phyloP scores from a whole-genome alignment of 2,329 filamentous ascomycete species.

The Teratosphaeria destructans region DNA sequence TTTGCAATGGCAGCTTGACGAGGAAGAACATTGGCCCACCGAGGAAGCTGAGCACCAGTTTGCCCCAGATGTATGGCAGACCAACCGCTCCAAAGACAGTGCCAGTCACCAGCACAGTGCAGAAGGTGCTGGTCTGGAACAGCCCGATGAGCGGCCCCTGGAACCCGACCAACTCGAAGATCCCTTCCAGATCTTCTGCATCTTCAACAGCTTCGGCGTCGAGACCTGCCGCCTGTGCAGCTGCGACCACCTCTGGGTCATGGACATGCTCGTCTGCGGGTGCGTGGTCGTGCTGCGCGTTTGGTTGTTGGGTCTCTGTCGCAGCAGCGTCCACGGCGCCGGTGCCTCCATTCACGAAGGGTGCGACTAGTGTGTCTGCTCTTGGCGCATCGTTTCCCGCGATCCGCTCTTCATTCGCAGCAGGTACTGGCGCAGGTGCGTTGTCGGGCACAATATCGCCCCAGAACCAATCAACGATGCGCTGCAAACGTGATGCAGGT shows the following conservation, averaged over 20 bases:
- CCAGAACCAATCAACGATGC: slow-evolving; percentile 38
- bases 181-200: slow-evolving; percentile 88
- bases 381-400: slow-evolving; percentile 43
- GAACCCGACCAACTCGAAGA: slow-evolving; percentile 94
- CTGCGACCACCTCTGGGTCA: slow-evolving; percentile 50
- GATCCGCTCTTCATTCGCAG: slow-evolving; percentile 48
- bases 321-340: slow-evolving; percentile 24
- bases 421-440: slow-evolving; percentile 26
- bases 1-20: slow-evolving; percentile 58
- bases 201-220: slow-evolving; percentile 68
- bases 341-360: slow-evolving; percentile 40
- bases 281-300: neutral
- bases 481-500: slow-evolving; percentile 15
- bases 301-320: slow-evolving; percentile 5
- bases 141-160: slow-evolving; percentile 82
- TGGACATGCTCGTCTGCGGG: slow-evolving; percentile 1
- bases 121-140: slow-evolving; percentile 92
- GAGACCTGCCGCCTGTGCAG: slow-evolving; percentile 55
- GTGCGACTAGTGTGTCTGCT: slow-evolving; percentile 46
- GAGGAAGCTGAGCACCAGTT: slow-evolving; percentile 67
- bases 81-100: slow-evolving; percentile 81
- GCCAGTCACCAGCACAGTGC: slow-evolving; percentile 75
- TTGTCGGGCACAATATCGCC: slow-evolving; percentile 29
- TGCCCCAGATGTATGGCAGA: slow-evolving; percentile 84
- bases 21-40: slow-evolving; percentile 64